Evolutionary conservation across 2,329 filamentous ascomycete species (phyloP).

Genomic region (Colletotrichum liriopes): DNA sequence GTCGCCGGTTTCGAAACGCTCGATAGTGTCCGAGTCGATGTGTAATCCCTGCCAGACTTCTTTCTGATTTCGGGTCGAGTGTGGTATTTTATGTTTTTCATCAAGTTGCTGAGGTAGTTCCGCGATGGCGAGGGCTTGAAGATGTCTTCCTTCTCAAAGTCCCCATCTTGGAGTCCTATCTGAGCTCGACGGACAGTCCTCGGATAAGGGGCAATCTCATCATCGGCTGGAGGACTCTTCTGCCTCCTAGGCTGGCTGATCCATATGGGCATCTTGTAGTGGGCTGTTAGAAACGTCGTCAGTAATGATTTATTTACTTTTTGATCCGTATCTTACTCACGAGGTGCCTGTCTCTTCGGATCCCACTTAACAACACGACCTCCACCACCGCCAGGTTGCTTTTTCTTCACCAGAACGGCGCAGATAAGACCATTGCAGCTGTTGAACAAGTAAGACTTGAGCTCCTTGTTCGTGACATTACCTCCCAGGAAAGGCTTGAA

Average conservation of each 20-base stretch:
- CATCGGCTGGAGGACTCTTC: background rate
- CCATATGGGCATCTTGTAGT: conserved; percentile 15
- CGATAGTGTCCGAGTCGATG: background rate
- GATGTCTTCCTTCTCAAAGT: background rate
- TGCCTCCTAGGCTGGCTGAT: background rate
- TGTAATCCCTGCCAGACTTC: background rate
- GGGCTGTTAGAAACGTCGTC: background rate
- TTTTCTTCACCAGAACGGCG: conserved; percentile 5
- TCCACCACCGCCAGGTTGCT: background rate
- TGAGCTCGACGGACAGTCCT: background rate
- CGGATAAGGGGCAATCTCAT: background rate
- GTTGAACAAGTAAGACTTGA: background rate
- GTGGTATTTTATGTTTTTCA: background rate
- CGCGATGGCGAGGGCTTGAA: background rate
- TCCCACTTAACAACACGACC: conserved; percentile 4
- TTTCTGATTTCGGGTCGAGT: too few species aligned
- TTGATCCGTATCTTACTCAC: background rate
- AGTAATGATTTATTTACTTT: background rate
- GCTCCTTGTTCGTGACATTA: background rate
- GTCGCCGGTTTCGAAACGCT: background rate
- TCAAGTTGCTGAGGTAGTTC: background rate
- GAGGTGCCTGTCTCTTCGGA: background rate
- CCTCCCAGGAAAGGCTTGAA: conserved; percentile 19
- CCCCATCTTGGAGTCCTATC: background rate
- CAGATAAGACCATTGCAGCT: conserved; percentile 12